Evolutionary conservation across 257 asterid genomes (phyloP).

Genomic region (Datura wrightii): DNA sequence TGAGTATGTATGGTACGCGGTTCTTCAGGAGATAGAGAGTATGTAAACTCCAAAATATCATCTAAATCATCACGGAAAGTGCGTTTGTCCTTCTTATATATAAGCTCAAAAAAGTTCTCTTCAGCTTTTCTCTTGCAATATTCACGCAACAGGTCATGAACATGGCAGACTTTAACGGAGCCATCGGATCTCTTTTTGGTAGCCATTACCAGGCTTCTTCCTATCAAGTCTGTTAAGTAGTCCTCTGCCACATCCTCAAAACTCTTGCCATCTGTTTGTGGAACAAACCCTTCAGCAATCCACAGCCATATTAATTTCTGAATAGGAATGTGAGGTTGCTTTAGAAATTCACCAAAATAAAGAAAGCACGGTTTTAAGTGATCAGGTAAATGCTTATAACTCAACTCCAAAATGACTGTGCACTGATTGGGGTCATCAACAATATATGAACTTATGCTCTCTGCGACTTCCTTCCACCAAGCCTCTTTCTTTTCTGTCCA

Average conservation of each 20-base stretch:
- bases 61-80: background rate
- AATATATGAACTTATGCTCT: background rate
- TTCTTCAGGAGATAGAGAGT: background rate
- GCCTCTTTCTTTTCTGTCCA: background rate
- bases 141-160: slow-evolving; percentile 34
- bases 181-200: slow-evolving; percentile 29
- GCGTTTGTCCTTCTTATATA: background rate
- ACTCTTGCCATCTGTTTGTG: background rate
- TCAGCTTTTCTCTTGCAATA: slow-evolving; percentile 31
- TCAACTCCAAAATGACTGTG: slow-evolving; percentile 18
- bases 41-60: background rate
- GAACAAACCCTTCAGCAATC: slow-evolving; percentile 35
- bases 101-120: slow-evolving; percentile 14
- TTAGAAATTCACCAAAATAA: slow-evolving; percentile 30
- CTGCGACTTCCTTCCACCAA: slow-evolving; percentile 30
- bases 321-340: slow-evolving; percentile 7
- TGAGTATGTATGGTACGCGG: background rate
- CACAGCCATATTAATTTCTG: slow-evolving; percentile 29
- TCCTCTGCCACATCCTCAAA: slow-evolving; percentile 28
- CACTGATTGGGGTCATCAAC: background rate
- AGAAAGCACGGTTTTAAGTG: slow-evolving; percentile 17
- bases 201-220: slow-evolving; percentile 26
- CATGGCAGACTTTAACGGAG: slow-evolving; percentile 16
- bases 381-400: slow-evolving; percentile 24
- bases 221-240: background rate